These are phyloP conservation scores for Suillus americanus DNA, from an alignment of 768 basidiomycete species.

Conservation along the genomic window DNA sequence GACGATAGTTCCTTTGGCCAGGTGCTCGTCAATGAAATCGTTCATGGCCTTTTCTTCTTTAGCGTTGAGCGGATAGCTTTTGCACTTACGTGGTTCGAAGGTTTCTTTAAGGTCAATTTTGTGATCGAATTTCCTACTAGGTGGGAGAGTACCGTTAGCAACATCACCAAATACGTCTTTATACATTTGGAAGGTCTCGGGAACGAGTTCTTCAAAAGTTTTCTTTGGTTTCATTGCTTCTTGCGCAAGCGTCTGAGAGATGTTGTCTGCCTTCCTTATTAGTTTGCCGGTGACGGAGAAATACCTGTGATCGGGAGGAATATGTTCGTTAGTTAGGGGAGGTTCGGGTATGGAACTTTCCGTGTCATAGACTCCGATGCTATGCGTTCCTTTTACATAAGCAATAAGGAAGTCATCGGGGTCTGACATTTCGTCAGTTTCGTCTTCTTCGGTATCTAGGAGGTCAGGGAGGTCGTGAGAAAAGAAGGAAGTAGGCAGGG, in stretches of 20 bases:
- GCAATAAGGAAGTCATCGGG: too few relatives aligned
- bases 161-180: not conserved
- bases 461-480: too few relatives aligned
- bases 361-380: too few relatives aligned
- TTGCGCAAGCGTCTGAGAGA: not conserved
- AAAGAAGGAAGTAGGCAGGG: too few relatives aligned
- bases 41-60: not conserved
- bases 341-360: too few relatives aligned
- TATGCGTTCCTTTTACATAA: too few relatives aligned
- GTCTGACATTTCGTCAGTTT: too few relatives aligned
- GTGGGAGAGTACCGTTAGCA: not conserved
- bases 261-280: not conserved
- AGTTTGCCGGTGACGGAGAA: too few relatives aligned
- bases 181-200: not conserved
- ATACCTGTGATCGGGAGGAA: too few relatives aligned
- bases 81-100: not conserved
- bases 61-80: not conserved
- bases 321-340: too few relatives aligned
- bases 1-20: slow-evolving; percentile 3
- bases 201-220: not conserved
- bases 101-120: not conserved
- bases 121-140: not conserved
- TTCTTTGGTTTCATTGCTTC: not conserved
- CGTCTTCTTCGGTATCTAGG: too few relatives aligned
- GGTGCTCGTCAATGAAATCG: slow-evolving; percentile 12